A percentile compares a stretch with the other conserved stretches of the same genome.
These are phyloP conservation scores for Glarea lozoyensis DNA, from an alignment of 495 filamentous ascomycete species.

Conservation along the genomic window DNA sequence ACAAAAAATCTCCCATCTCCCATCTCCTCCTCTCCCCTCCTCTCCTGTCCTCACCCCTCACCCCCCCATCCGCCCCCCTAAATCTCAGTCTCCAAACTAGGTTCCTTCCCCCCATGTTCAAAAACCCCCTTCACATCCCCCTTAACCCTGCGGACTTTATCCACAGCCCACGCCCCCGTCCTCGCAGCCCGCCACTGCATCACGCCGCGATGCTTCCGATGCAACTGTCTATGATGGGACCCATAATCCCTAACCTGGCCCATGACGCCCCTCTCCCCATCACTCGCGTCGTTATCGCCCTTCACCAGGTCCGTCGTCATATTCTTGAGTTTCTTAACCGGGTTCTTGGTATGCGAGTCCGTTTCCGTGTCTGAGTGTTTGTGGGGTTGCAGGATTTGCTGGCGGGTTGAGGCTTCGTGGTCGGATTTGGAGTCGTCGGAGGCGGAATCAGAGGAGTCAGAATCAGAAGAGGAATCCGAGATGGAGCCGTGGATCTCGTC, in stretches of 20 bases:
- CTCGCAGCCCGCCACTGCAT: slow-evolving; percentile 64
- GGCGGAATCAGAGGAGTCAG: slow-evolving; percentile 17
- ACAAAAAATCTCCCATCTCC: no score
- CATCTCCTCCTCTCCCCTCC: no score
- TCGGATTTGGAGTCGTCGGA: slow-evolving; percentile 9
- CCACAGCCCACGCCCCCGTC: slow-evolving; percentile 49
- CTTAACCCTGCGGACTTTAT: slow-evolving; percentile 44
- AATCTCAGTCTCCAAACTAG: slow-evolving; percentile 54
- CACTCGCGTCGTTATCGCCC: slow-evolving; percentile 23
- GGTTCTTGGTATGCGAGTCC: slow-evolving; percentile 10
- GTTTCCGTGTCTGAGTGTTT: no score
- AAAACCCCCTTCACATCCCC: slow-evolving; percentile 43
- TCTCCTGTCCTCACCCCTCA: no score
- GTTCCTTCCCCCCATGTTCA: slow-evolving; percentile 46
- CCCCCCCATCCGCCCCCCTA: no score
- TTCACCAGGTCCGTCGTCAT: slow-evolving; percentile 15
- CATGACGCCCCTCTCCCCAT: slow-evolving; percentile 31
- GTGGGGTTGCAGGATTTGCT: no score
- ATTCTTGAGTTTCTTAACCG: slow-evolving; percentile 18
- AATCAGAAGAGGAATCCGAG: slow-evolving; percentile 16
- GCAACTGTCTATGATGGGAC: slow-evolving; percentile 47
- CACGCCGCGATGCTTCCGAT: slow-evolving; percentile 53
- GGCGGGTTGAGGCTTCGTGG: no score
- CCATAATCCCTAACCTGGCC: slow-evolving; percentile 42
- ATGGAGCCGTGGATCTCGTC: slow-evolving; percentile 37